phyloP scores from a whole-genome alignment of 345 rosid species.

The Nephelium lappaceum region DNA sequence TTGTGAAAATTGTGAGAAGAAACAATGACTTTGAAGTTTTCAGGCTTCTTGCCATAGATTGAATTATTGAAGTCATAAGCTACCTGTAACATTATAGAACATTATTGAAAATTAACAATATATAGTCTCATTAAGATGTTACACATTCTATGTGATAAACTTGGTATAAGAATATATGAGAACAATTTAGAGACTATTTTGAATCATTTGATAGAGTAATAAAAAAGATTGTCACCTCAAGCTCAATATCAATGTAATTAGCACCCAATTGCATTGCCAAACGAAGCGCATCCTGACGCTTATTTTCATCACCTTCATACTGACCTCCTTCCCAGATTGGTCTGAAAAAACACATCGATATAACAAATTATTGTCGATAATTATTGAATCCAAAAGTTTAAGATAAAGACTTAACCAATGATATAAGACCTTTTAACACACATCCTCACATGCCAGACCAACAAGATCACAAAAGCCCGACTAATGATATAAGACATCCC shows the following conservation, averaged over 20 bases:
- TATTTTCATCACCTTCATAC: constrained; percentile 47
- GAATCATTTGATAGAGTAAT: no score
- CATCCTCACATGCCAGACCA: no score
- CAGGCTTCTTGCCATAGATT: constrained; percentile 38
- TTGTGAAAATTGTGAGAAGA: constrained; percentile 51
- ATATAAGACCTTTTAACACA: no score
- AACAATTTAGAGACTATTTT: background rate
- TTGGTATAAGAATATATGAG: background rate
- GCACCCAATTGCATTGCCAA: constrained; percentile 50
- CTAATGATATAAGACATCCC: no score
- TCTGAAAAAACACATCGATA: constrained; percentile 14
- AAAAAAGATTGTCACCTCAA: constrained; percentile 17
- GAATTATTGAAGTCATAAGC: constrained; percentile 49
- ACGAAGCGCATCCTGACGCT: constrained; percentile 41
- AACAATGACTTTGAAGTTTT: constrained; percentile 44
- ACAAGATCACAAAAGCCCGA: no score
- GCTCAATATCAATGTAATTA: constrained; percentile 41
- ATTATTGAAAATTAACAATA: background rate
- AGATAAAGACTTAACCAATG: no score
- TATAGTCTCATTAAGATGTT: background rate
- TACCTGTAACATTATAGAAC: constrained; percentile 27
- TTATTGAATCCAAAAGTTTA: no score
- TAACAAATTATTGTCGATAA: background rate
- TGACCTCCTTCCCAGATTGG: constrained; percentile 53
- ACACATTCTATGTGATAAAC: background rate